These are phyloP conservation scores for Cutaneotrichosporon sp. DNA, from an alignment of 1,284 basidiomycete genomes.

Conservation along the genomic window DNA sequence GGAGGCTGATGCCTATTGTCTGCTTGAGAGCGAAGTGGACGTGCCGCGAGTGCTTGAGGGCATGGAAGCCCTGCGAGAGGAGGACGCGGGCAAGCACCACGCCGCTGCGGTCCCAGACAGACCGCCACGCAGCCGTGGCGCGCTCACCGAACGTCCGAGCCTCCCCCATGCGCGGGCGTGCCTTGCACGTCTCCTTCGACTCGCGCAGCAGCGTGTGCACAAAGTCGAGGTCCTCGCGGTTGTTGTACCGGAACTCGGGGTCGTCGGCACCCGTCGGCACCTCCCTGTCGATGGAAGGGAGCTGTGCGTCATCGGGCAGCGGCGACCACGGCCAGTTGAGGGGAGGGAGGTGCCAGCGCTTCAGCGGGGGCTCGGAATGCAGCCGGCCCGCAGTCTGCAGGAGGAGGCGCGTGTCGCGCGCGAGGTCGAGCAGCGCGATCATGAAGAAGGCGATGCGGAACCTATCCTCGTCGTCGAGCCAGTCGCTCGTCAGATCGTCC, in stretches of 20 bases:
- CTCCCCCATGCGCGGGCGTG: neutral
- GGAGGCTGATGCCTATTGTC: constrained; percentile 51
- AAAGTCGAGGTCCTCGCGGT: constrained; percentile 26
- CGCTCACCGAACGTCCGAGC: constrained; percentile 5
- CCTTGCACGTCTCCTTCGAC: constrained; percentile 11
- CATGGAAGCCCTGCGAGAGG: constrained; percentile 38
- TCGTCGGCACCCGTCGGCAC: constrained; percentile 7
- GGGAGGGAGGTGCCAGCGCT: constrained; percentile 22
- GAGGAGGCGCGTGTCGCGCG: constrained; percentile 35
- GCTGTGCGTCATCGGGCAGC: constrained; percentile 5
- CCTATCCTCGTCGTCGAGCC: constrained; percentile 40
- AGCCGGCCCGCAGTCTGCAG: constrained; percentile 20
- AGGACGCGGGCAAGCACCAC: constrained; percentile 36
- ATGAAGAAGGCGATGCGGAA: constrained; percentile 50
- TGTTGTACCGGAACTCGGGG: constrained; percentile 6
- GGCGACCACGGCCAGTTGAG: constrained; percentile 26
- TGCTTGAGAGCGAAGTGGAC: constrained; percentile 55
- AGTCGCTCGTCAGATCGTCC: constrained; percentile 23
- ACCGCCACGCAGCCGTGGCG: constrained; percentile 30
- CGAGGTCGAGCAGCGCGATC: constrained; percentile 46
- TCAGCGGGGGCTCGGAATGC: constrained; percentile 6
- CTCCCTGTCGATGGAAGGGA: constrained; percentile 17
- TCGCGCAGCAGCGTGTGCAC: constrained; percentile 20
- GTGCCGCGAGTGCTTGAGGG: constrained; percentile 53
- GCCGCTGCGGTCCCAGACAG: constrained; percentile 37